Base-by-base conservation (phyloP, 805 yeast genomes). In the Monosporozyma unispora region DNA sequence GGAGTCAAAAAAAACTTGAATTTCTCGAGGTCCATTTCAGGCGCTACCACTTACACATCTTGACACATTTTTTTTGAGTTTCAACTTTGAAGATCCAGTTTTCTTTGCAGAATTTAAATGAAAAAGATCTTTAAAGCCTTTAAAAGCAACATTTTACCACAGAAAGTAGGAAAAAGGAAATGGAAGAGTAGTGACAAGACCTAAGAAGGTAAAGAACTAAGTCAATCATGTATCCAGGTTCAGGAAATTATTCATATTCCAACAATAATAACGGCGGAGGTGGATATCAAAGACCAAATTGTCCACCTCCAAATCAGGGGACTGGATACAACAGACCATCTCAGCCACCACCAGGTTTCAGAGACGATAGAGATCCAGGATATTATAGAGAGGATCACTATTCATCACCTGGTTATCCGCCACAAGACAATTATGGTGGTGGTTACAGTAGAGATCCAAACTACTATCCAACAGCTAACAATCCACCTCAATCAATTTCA, bases 221-320 rank as follows among this genome's bases (percentile, higher is more conserved):
- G 11, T 14, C 16, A 14, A 33, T 22, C 10, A 48, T 48, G 54
- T 52, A 64, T 53, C 73, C 73, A 10, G 73, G 72, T 23, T 61
- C 55, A 33, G 65, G 68, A 44, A 60, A 58, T 14, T 57, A 69
- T 52, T 52, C 66, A 14, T 69, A 69, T 51, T 54, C 56, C 44
- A 59, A 58, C 39, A 48, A 10, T 14, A 29, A 37, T 51, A 41
- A 41, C 33, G 28, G 25, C 19, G 46, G 46, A 16, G 47, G 47
- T 16, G 47, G 47, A 12, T 56, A 53, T 35, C 46, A 45, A 23
- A 49, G 64, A 22, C 61, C 63, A 7, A 35, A 48, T 42, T 55
- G 37, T 9, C 57, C 60, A 21, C 58, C 47, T 2, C 41, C 22
- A 33, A 25, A 28, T 42, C 21, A 42, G 8, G 29, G 46, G 18